Percentiles rank a stretch among this genome's conserved stretches.
phyloP scores from a whole-genome alignment of 495 filamentous ascomycete species.

The Talaromyces thailandensis region DNA sequence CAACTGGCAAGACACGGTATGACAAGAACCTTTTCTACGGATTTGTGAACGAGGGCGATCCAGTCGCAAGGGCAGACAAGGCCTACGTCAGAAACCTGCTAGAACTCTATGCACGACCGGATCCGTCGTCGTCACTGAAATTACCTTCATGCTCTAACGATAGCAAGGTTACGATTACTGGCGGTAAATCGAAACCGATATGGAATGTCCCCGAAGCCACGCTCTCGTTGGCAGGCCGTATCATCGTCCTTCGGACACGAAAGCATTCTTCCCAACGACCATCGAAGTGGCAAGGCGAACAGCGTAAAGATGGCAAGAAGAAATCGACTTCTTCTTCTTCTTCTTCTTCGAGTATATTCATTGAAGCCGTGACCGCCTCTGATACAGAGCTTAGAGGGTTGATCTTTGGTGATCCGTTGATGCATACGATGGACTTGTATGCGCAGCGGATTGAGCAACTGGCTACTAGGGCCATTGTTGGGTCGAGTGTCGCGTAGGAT shows the following conservation, averaged over 20 bases:
- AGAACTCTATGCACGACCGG: conserved; percentile 55
- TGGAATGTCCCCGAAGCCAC: conserved; percentile 56
- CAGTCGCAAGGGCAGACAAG: conserved; percentile 66
- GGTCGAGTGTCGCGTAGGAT: conserved; percentile 6
- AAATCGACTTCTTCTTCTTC: conserved; percentile 9
- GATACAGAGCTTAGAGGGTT: conserved; percentile 55
- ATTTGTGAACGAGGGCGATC: conserved; percentile 81
- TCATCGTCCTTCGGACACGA: conserved; percentile 49
- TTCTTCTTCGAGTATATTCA: conserved; percentile 29
- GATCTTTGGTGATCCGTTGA: conserved; percentile 71
- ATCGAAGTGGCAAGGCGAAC: neutral
- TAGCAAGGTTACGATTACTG: neutral
- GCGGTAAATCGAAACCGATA: conserved; percentile 15
- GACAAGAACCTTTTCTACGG: conserved; percentile 61
- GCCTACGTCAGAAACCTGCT: conserved; percentile 62
- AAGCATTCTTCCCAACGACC: neutral
- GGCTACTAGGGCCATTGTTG: conserved; percentile 58
- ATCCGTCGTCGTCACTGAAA: neutral
- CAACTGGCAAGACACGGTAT: conserved; percentile 28
- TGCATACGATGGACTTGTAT: conserved; percentile 73
- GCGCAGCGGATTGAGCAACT: conserved; percentile 55
- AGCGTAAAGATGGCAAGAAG: neutral
- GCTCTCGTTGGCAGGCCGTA: conserved; percentile 55
- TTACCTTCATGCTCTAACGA: neutral
- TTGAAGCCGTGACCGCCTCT: conserved; percentile 53